Base-by-base conservation (phyloP, 108 stramenopile species). In the Skeletonema grethae region DNA sequence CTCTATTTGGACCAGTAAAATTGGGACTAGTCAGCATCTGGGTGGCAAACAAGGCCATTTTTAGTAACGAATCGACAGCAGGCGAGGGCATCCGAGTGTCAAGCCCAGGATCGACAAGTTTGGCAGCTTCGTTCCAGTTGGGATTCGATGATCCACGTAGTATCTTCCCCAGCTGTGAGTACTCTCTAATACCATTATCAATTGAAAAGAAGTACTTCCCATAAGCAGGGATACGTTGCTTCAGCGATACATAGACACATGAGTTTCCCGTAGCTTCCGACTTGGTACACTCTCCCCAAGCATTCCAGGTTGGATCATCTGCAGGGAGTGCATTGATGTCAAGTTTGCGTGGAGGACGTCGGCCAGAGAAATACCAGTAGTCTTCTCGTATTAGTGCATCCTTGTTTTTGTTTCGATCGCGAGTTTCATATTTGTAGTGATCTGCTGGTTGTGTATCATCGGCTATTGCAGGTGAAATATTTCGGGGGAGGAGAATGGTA, bases 381-480 rank as follows among this genome's bases (percentile, higher is more conserved):
- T 91, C 90, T 80, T 88, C 87, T 35, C 84, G 75, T 72, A 91
- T 79, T 50, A 91, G 36, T n/a, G 87, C 86, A 50, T 87, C 82
- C 63, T 88, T 87, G 80, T 88, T 91, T 25, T 77, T 75, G 7
- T 84, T 80, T 18, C 90, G 83, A 67, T 88, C 80, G 10, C 90
- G 82, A 10, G 63, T 71, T 78, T 90, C 86, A 50, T 84, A 84
- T 39, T 64, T 34, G 62, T 32, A 63, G 24, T 22, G 24, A 8
- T 62, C 20, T 31, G 4, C 10, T 43, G 15, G 41, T n/a, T 0
- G 15, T n/a, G 13, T 32, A 24, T 32, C 60, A 36, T 32, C 60
- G 60, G 60, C 60, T 35, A n/a, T 24, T 22, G 50, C 50, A 8
- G 50, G 50, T 31, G 4, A 31, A 3, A 53, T 5, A 22, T 53